A percentile compares a stretch with the other conserved stretches of the same genome.
These are phyloP conservation scores for Juncus effusus DNA, from an alignment of 176 grass and related monocot species.

Conservation along the genomic window DNA sequence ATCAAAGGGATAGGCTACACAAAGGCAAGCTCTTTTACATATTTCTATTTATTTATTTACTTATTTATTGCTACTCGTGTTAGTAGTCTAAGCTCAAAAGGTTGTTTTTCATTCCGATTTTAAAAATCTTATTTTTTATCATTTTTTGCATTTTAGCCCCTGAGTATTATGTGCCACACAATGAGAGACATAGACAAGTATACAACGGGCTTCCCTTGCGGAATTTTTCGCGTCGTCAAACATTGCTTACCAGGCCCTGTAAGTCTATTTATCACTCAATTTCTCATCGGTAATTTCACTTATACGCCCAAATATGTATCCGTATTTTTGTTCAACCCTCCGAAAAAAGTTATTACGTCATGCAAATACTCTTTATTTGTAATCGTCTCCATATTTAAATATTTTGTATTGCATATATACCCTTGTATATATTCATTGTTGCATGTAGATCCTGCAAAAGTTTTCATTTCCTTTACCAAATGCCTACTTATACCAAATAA, in stretches of 20 bases:
- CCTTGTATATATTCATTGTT: no score
- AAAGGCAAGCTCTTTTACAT: constrained; percentile 49
- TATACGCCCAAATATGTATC: background rate
- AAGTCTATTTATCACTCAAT: constrained; percentile 36
- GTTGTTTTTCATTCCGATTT: no score
- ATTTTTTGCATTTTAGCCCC: constrained; percentile 58
- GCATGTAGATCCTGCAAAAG: no score
- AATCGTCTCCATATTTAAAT: no score
- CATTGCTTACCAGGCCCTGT: constrained; percentile 86
- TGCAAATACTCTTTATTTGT: no score
- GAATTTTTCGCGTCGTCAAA: constrained; percentile 72
- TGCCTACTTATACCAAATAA: no score
- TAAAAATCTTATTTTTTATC: background rate
- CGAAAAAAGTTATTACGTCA: no score
- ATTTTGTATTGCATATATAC: no score
- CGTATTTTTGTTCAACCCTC: no score
- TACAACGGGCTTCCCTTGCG: constrained; percentile 79
- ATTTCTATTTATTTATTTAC: constrained; percentile 17
- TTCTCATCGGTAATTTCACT: constrained; percentile 5
- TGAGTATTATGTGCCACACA: constrained; percentile 71
- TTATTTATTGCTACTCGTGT: constrained; percentile 14
- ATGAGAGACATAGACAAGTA: constrained; percentile 82
- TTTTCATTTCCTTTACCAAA: no score
- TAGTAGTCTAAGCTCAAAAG: no score
- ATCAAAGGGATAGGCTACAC: constrained; percentile 75